Base-by-base conservation (phyloP, 1,284 basidiomycete genomes). In the Phaffia rhodozyma region DNA sequence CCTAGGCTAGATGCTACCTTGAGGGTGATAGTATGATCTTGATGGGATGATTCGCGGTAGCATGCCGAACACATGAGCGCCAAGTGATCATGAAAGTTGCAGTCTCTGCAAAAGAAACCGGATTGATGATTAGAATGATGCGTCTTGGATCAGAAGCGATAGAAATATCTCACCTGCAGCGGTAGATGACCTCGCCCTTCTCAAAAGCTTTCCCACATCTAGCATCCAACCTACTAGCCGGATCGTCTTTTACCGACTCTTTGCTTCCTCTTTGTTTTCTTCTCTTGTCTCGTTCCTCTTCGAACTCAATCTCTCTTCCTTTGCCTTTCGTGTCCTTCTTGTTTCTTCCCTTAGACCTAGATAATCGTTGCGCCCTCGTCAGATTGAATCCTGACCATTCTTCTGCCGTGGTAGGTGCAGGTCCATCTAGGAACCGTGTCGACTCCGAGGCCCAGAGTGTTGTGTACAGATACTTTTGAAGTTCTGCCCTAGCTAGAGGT, bases 201-300 rank as follows among this genome's bases (percentile, higher is more conserved):
- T 67, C 66, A 65, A 73, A 73, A 18, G 71, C 69, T 61, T 72
- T 71, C 3, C 69, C 71, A 65, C 72, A 73, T 16, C 67, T 62
- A n/a, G 51, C 32, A 7, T 18, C 18, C 53, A 38, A 21, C 16
- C 25, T 51, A 13, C 30, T 23, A n/a, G 11, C n/a, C 43, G 43
- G 27, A 38, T 47, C n/a, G 20, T 51, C 27, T 20, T 55, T 58
- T 13, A 27, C 43, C 25, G 13, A 7, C 13, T 50, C 48, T 18
- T 34, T 29, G 25, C 49, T 29, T 18, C n/a, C 56, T 11, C 18
- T 13, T n/a, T 18, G 23, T 23, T 27, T 27, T 27, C 23, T 52
- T 34, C 5, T 25, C 30, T 18, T 27, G 1, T 52, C 7, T 11
- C 48, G 11, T 23, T 52, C 9, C 30, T 38, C 47, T 47, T 29